These are phyloP conservation scores for Candida anutae DNA, from an alignment of 1,139 yeast genomes.

Conservation along the genomic window DNA sequence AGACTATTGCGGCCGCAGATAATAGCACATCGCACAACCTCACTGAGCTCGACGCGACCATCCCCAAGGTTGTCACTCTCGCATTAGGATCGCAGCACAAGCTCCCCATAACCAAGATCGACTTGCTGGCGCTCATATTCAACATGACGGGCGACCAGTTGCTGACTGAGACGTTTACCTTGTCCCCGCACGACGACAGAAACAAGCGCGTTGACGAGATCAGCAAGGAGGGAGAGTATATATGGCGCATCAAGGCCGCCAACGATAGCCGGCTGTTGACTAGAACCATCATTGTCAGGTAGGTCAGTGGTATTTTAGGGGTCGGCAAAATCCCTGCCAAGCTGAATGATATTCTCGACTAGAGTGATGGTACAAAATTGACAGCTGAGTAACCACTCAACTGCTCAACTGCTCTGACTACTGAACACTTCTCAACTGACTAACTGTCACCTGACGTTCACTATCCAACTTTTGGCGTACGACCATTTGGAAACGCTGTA, in stretches of 20 bases:
- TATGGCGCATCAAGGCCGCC: slow-evolving; percentile 19
- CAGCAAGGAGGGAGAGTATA: slow-evolving; percentile 22
- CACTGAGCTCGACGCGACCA: slow-evolving; percentile 22
- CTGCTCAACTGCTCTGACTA: no score
- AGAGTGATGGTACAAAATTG: no score
- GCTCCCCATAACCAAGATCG: slow-evolving; percentile 23
- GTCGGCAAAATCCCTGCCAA: no score
- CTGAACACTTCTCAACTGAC: no score
- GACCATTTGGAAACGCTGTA: slow-evolving; percentile 6
- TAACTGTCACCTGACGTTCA: no score
- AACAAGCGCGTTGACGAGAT: slow-evolving; percentile 14
- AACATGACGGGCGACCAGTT: slow-evolving; percentile 25
- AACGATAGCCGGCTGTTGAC: slow-evolving; percentile 15
- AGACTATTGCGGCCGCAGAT: slow-evolving; percentile 8
- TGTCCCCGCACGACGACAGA: slow-evolving; percentile 8
- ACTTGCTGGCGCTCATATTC: slow-evolving; percentile 17
- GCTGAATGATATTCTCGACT: no score
- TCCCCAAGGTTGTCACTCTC: slow-evolving; percentile 23
- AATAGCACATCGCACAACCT: slow-evolving; percentile 15
- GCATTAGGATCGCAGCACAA: slow-evolving; percentile 1
- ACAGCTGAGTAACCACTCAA: no score
- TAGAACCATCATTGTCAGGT: slow-evolving; percentile 8
- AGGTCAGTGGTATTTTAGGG: no score
- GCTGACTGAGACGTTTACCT: slow-evolving; percentile 17
- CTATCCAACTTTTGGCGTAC: no score